phyloP scores from a whole-genome alignment of 192 early-diverging fungal species.

The Coemansia sp. region DNA sequence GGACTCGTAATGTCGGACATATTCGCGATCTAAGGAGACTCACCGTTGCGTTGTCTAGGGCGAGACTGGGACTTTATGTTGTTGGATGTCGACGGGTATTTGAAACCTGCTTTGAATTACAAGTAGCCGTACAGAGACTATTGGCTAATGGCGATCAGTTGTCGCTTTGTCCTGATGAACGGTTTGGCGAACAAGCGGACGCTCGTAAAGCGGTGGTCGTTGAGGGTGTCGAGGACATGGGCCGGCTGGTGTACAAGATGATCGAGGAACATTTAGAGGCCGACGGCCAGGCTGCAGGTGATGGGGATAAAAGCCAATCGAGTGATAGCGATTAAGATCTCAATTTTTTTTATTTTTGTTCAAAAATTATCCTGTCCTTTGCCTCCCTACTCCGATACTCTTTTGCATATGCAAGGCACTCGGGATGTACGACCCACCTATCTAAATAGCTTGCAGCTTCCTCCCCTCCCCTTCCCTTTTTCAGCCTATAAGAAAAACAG shows the following conservation, averaged over 20 bases:
- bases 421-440: background rate
- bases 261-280: conserved; percentile 4
- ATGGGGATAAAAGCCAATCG: background rate
- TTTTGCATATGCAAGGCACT: background rate
- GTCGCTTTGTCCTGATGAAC: conserved; percentile 60
- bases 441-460: background rate
- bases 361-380: background rate
- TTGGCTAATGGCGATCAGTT: conserved; percentile 61
- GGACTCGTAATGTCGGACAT: conserved; percentile 88
- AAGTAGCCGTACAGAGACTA: conserved; percentile 66
- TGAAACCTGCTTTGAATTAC: conserved; percentile 81
- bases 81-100: conserved; percentile 81
- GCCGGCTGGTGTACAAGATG: conserved; percentile 30
- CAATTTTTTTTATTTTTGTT: background rate
- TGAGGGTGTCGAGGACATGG: conserved; percentile 42
- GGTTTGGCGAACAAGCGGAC: conserved; percentile 42
- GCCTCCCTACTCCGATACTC: background rate
- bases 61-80: conserved; percentile 92
- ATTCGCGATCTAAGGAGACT: conserved; percentile 91
- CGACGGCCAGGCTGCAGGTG: too few relatives aligned
- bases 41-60: conserved; percentile 92
- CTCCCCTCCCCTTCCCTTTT: too few relatives aligned
- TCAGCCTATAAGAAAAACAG: background rate
- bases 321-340: background rate
- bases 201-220: conserved; percentile 8